phyloP scores from a whole-genome alignment of 768 basidiomycete species.

The Filobasidium floriforme region DNA sequence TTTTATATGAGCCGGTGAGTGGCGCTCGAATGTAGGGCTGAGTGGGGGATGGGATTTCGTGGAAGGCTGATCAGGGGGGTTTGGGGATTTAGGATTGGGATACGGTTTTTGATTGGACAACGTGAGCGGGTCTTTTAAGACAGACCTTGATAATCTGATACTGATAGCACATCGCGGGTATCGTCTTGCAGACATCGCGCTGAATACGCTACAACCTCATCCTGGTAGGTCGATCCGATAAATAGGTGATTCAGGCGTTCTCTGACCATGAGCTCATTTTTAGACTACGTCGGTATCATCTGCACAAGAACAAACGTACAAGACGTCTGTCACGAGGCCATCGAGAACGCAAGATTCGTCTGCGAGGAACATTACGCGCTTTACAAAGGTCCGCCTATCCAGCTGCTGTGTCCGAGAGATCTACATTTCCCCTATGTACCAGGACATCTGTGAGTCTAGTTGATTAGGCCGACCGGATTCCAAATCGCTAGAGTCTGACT shows the following conservation, averaged over 20 bases:
- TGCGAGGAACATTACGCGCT: constrained; percentile 92
- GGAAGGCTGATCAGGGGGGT: no score
- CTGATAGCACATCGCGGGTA: not conserved
- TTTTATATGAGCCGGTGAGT: constrained; percentile 78
- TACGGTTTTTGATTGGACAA: constrained; percentile 93
- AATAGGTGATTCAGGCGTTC: not conserved
- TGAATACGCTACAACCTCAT: constrained; percentile 86
- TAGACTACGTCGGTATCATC: constrained; percentile 92
- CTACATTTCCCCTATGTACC: constrained; percentile 92
- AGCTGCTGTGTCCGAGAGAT: constrained; percentile 82
- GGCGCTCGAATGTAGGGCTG: no score
- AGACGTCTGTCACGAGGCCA: constrained; percentile 95
- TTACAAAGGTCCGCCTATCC: constrained; percentile 91
- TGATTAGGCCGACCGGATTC: not conserved
- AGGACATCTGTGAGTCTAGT: constrained; percentile 61
- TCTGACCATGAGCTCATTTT: constrained; percentile 24
- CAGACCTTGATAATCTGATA: not conserved
- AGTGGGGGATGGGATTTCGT: no score
- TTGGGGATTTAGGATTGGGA: constrained; percentile 48
- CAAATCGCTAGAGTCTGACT: not conserved
- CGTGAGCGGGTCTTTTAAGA: constrained; percentile 52
- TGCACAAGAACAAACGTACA: constrained; percentile 91
- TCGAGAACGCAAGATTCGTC: constrained; percentile 77
- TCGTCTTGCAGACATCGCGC: constrained; percentile 64
- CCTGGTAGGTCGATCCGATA: constrained; percentile 37